phyloP scores from a whole-genome alignment of 1,284 basidiomycete genomes.

The Chiua sp. region DNA sequence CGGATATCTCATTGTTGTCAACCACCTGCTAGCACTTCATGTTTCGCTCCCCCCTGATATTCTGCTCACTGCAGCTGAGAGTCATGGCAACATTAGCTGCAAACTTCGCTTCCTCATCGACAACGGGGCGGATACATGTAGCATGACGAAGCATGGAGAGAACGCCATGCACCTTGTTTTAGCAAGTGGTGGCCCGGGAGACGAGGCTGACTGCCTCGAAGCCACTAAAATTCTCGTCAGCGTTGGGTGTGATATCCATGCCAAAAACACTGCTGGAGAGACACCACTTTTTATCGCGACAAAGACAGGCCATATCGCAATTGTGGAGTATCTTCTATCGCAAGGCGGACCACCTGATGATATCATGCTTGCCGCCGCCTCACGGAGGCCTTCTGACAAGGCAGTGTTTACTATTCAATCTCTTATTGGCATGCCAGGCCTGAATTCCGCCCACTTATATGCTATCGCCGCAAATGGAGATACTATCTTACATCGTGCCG shows the following conservation, averaged over 20 bases:
- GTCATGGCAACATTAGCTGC: background rate
- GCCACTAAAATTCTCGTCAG: background rate
- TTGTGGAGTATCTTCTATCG: no score
- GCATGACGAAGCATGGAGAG: background rate
- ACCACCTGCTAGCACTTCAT: no score
- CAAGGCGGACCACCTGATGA: background rate
- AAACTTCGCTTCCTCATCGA: background rate
- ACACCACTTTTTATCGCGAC: no score
- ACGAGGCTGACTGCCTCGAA: background rate
- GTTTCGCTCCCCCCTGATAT: no score
- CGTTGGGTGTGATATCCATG: constrained; percentile 2
- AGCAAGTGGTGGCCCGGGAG: no score
- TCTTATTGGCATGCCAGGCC: background rate
- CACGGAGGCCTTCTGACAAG: background rate
- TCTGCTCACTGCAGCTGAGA: no score
- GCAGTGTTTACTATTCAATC: background rate
- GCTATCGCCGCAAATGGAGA: background rate
- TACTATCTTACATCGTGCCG: background rate
- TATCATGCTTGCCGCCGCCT: background rate
- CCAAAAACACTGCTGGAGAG: no score
- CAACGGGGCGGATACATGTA: background rate
- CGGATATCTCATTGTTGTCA: no score
- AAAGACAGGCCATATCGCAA: no score
- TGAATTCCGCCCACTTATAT: background rate
- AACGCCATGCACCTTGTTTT: no score